phyloP scores from a whole-genome alignment of 768 basidiomycete species.

The Tricholomella constricta region DNA sequence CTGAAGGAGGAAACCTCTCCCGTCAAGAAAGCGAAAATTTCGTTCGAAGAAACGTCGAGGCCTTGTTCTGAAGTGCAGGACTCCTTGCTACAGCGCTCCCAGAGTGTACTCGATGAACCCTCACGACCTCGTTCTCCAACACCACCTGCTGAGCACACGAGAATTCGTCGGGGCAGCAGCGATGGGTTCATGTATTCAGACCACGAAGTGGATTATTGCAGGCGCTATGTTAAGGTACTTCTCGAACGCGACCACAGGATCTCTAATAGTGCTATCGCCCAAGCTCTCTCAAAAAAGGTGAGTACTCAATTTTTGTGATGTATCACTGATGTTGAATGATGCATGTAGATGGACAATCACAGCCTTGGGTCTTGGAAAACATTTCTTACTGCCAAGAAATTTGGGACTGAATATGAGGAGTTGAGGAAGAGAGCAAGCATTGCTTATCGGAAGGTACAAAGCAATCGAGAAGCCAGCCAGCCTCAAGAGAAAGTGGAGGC shows the following conservation, averaged over 20 bases:
- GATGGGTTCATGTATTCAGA: slow-evolving; percentile 47
- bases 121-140: slow-evolving; percentile 40
- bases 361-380: slow-evolving; percentile 48
- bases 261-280: slow-evolving; percentile 37
- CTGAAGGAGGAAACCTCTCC: slow-evolving; percentile 3
- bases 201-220: slow-evolving; percentile 51
- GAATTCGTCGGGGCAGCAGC: slow-evolving; percentile 23
- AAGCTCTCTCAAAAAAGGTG: slow-evolving; percentile 50
- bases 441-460: slow-evolving; percentile 45
- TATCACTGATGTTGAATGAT: slow-evolving; percentile 1
- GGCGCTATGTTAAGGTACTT: slow-evolving; percentile 45
- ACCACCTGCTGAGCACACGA: slow-evolving; percentile 42
- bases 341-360: slow-evolving; percentile 62
- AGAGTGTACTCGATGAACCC: not conserved
- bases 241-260: slow-evolving; percentile 50
- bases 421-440: slow-evolving; percentile 54
- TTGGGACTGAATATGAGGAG: slow-evolving; percentile 43
- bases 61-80: not conserved
- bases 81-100: not conserved
- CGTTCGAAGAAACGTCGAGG: not conserved
- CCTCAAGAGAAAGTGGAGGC: slow-evolving; percentile 1
- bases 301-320: slow-evolving; percentile 1
- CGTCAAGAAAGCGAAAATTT: not conserved
- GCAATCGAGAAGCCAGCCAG: slow-evolving; percentile 3
- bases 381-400: slow-evolving; percentile 32